Conservation (phyloP, 129 eudicot genomes). For the Heracleum sosnowskyi region DNA sequence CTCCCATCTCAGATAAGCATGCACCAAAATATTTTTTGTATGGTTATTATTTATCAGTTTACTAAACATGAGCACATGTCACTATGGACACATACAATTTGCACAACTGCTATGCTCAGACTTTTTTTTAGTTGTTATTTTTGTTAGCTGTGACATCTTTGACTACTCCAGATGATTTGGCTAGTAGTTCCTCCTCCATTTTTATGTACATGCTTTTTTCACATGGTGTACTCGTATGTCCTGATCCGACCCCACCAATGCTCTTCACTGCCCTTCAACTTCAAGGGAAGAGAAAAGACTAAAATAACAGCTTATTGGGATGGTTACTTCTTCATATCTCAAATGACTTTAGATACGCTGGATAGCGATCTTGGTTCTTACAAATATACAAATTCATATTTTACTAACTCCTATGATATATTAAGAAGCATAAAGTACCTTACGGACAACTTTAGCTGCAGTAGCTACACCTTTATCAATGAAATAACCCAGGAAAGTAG, state of each 20-base stretch:
- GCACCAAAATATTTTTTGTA: neutral
- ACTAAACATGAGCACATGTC: neutral
- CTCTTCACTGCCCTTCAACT: neutral
- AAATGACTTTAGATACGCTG: neutral
- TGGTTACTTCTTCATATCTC: neutral
- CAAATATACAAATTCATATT: neutral
- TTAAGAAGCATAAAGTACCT: conserved; percentile 32
- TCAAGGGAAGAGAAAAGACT: neutral
- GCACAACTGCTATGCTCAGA: neutral
- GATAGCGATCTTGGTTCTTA: neutral
- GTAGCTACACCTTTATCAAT: conserved; percentile 84
- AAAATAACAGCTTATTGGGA: neutral
- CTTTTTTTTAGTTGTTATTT: neutral
- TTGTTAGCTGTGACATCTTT: neutral
- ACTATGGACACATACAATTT: neutral
- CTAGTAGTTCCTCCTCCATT: neutral
- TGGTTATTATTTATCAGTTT: neutral
- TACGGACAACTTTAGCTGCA: conserved; percentile 96
- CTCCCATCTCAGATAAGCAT: neutral
- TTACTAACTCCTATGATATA: neutral
- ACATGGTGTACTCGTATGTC: neutral
- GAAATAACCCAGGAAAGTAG: conserved; percentile 96
- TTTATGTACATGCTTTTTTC: neutral
- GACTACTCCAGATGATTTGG: neutral
- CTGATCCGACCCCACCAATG: neutral